These are phyloP conservation scores for Crepidotus variabilis DNA, from an alignment of 768 basidiomycete species.

Conservation along the genomic window DNA sequence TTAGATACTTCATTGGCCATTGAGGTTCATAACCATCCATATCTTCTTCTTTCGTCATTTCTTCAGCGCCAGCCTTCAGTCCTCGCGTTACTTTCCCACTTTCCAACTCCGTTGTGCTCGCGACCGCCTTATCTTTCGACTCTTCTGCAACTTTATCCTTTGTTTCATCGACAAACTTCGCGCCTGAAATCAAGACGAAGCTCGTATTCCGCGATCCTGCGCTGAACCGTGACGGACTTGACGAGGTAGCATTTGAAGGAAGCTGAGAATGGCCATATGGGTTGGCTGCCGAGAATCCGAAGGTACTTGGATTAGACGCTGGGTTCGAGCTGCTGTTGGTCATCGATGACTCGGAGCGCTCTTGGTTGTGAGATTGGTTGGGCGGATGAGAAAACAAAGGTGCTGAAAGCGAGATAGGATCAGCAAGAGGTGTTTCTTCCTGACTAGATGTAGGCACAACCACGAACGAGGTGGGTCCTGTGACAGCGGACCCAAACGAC, in stretches of 20 bases:
- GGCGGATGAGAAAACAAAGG: not conserved
- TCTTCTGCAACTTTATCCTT: not conserved
- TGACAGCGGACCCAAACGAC: too few species aligned
- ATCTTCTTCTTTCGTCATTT: not conserved
- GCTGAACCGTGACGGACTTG: not conserved
- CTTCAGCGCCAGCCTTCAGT: too few species aligned
- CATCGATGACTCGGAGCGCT: not conserved
- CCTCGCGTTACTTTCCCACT: not conserved
- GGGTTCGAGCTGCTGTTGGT: not conserved
- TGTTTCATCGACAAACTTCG: not conserved
- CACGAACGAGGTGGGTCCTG: too few species aligned
- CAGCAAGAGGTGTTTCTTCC: too few species aligned
- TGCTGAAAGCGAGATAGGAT: too few species aligned
- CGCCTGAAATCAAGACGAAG: not conserved
- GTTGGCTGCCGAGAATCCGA: not conserved
- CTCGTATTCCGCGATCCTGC: not conserved
- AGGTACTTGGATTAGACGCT: not conserved
- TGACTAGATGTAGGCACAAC: too few species aligned
- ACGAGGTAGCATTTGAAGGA: not conserved
- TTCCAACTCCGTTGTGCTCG: not conserved
- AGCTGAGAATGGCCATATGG: not conserved
- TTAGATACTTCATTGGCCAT: not conserved
- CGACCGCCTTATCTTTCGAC: not conserved
- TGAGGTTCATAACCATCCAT: not conserved
- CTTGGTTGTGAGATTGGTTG: not conserved